phyloP scores from a whole-genome alignment of 225 moss, liverwort and hornwort species.

The Climacium dendroides region DNA sequence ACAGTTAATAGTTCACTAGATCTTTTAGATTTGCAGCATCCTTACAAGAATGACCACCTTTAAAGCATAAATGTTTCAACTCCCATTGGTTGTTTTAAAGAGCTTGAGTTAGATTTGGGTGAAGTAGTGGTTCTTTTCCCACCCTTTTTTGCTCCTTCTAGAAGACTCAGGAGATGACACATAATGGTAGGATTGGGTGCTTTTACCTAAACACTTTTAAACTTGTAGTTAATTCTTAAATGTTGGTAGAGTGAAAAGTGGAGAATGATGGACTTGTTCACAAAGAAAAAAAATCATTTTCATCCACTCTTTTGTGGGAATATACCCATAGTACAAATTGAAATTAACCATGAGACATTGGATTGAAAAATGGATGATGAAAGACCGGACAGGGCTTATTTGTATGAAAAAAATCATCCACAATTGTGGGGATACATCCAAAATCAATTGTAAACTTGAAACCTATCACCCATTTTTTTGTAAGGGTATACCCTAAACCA shows the following conservation, averaged over 20 bases:
- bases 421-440: not conserved
- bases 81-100: not conserved
- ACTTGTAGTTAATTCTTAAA: not conserved
- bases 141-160: not conserved
- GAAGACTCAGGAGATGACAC: accelerated
- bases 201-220: not conserved
- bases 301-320: not conserved
- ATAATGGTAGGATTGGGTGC: not conserved
- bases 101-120: not conserved
- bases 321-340: accelerated
- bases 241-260: not conserved
- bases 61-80: not conserved
- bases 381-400: not conserved
- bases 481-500: too few relatives aligned
- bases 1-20: not conserved
- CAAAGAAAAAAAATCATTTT: not conserved
- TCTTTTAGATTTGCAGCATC: not conserved
- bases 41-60: accelerated
- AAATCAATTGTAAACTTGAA: not conserved
- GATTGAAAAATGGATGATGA: not conserved
- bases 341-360: accelerated
- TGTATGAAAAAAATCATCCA: not conserved
- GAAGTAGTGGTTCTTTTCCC: not conserved
- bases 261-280: accelerated
- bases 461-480: too few relatives aligned